Evolutionary conservation across 805 yeast species (phyloP).

Genomic region (Cyberlindnera euphorbiiphila): DNA sequence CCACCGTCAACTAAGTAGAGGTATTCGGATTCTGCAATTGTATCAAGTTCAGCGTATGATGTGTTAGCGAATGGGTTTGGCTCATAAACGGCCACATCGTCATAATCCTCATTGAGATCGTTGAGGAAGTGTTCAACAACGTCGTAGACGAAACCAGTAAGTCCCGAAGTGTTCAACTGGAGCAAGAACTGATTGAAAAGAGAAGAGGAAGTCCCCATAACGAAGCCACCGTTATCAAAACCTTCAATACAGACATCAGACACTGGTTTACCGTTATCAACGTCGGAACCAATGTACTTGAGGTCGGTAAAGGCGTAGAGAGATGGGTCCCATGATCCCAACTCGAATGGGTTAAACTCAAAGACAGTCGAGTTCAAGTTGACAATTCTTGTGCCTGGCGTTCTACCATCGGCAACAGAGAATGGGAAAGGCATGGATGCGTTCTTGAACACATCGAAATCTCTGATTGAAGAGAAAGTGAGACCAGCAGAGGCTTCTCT

Average conservation of each 20-base stretch:
- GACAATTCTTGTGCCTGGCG: constrained; percentile 55
- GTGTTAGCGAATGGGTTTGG: constrained; percentile 69
- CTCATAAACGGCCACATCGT: constrained; percentile 64
- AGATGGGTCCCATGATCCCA: constrained; percentile 88
- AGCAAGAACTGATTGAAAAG: constrained; percentile 68
- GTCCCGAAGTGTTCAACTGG: constrained; percentile 56
- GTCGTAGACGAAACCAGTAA: constrained; percentile 43
- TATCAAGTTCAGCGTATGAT: constrained; percentile 33
- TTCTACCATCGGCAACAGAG: constrained; percentile 59
- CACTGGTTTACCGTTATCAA: constrained; percentile 21
- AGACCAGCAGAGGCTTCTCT: constrained; percentile 46
- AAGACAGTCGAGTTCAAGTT: constrained; percentile 66
- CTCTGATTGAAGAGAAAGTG: constrained; percentile 54
- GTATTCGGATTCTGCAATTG: constrained; percentile 38
- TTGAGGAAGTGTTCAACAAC: constrained; percentile 43
- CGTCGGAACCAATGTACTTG: constrained; percentile 64
- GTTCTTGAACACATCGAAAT: constrained; percentile 54
- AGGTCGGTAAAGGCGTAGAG: constrained; percentile 60
- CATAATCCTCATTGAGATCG: constrained; percentile 45
- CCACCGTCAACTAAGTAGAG: constrained; percentile 70
- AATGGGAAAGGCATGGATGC: constrained; percentile 74
- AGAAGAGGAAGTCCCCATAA: constrained; percentile 80
- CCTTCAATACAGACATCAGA: constrained; percentile 59
- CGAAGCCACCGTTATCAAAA: constrained; percentile 76
- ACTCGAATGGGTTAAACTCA: constrained; percentile 60